Evolutionary conservation across 2,329 filamentous ascomycete species (phyloP), one percentile per base, ranked within the genome.

Genomic region (Gaeumannomyces sp.): DNA sequence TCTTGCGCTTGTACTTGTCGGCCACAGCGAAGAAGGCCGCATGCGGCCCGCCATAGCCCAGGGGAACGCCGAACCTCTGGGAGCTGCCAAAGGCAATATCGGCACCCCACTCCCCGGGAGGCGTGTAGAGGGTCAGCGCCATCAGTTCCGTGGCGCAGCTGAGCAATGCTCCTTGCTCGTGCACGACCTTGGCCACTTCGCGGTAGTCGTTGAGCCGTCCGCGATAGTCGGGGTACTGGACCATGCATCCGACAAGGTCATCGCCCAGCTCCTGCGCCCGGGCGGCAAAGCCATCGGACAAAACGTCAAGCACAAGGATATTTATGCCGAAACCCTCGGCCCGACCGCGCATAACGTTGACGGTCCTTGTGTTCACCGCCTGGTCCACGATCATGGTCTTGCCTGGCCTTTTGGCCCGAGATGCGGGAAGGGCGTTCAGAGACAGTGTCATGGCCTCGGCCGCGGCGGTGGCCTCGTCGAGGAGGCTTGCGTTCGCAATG

Each of bases 401-500:
- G 69, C 87, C 89, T 29, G 83, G 78, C 65, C 88, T 84, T 80
- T 91, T 95, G 68, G 90, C 87, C 70, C 90, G 87, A 3, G 89
- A 84, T 4, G 83, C 72, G 0, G 93, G 84, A 57, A 96, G 82
- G 28, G 86, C 85, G 72, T 92, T 93, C 77, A 96, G 78, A 0
- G 93, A 94, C 76, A 98, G 84, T 19, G 93, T 97, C 93, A 98
- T 95, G 68, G 94, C 94, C 80, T 98, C 94, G 33, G 93, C 92
- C 19, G 93, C 94, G 16, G 94, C 94, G 1, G 94, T 97, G 28
- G 90, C 89, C 78, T 97, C 94, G 71, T 97, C 94, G 58, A 97
- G 81, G 61, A 97, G 83, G 59, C 92, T 96, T 57, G 94, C 92
- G 80, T 98, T 97, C 67, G 94, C 87, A 68, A 97, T 92, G 28